A percentile compares a stretch with the other conserved stretches of the same genome.
These are phyloP conservation scores for Claviceps capensis DNA, from an alignment of 2,329 filamentous ascomycete species.

Conservation along the genomic window DNA sequence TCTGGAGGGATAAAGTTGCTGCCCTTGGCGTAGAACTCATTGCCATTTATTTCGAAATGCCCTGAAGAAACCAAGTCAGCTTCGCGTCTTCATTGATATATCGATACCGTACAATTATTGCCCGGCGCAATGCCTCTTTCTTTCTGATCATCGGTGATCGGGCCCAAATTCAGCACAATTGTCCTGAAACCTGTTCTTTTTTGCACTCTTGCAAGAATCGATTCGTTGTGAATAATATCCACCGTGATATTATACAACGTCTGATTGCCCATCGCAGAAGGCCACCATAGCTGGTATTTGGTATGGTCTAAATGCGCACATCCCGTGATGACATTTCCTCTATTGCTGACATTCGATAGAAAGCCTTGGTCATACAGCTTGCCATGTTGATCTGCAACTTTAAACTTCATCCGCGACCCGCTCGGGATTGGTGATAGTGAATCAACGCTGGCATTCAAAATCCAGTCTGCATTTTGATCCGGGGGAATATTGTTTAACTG, in stretches of 20 bases:
- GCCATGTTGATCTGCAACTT: slow-evolving; percentile 28
- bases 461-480: slow-evolving; percentile 42
- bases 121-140: slow-evolving; percentile 30
- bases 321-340: slow-evolving; percentile 33
- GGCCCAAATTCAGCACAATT: slow-evolving; percentile 42
- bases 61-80: slow-evolving; percentile 12
- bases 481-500: slow-evolving; percentile 45
- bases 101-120: slow-evolving; percentile 21
- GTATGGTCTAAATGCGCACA: slow-evolving; percentile 26
- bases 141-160: slow-evolving; percentile 39
- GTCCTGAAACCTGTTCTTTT: slow-evolving; percentile 48
- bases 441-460: slow-evolving; percentile 47
- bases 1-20: slow-evolving; percentile 10
- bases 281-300: slow-evolving; percentile 46
- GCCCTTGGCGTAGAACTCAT: slow-evolving; percentile 41
- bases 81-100: neutral
- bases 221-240: slow-evolving; percentile 25
- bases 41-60: slow-evolving; percentile 54
- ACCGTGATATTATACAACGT: slow-evolving; percentile 43
- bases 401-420: slow-evolving; percentile 28
- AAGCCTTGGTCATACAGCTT: slow-evolving; percentile 18
- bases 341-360: slow-evolving; percentile 22
- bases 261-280: slow-evolving; percentile 40
- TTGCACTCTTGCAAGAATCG: slow-evolving; percentile 20
- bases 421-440: slow-evolving; percentile 34